Conservation (phyloP, 805 yeast genomes). For the Wickerhamiella azymoides region DNA sequence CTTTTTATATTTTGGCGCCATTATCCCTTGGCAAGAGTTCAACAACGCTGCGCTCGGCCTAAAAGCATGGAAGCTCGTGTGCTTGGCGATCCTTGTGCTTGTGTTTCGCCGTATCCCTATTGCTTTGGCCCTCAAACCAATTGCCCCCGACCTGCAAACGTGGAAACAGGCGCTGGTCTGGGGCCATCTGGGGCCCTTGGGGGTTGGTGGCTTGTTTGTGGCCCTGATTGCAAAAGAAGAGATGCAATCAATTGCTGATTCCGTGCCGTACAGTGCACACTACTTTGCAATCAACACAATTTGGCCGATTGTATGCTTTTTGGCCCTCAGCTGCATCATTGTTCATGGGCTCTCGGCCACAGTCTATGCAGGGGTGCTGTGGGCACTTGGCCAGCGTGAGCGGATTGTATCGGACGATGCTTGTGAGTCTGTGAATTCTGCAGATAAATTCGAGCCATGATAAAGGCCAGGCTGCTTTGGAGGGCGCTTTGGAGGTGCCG, state of each 20-base stretch:
- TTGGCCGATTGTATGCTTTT: constrained; percentile 8
- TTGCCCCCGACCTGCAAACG: constrained; percentile 46
- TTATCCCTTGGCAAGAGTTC: constrained; percentile 55
- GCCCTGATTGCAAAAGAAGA: constrained; percentile 22
- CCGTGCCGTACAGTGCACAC: not conserved
- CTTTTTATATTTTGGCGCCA: constrained; percentile 56
- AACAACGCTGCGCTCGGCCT: constrained; percentile 24
- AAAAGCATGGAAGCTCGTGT: constrained; percentile 25
- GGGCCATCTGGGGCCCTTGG: constrained; percentile 70
- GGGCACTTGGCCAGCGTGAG: not conserved
- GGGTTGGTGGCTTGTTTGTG: constrained; percentile 54
- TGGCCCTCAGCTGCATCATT: constrained; percentile 5
- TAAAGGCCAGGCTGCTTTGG: too few relatives aligned
- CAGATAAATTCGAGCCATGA: too few relatives aligned
- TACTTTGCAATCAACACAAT: not conserved
- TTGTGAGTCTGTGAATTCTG: too few relatives aligned
- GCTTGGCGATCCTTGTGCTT: constrained; percentile 23
- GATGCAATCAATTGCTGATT: not conserved
- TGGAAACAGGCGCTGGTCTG: constrained; percentile 59
- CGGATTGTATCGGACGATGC: not conserved
- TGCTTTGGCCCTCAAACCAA: constrained; percentile 34
- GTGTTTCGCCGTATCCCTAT: constrained; percentile 27
- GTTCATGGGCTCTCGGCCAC: constrained; percentile 8
- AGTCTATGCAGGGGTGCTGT: not conserved
- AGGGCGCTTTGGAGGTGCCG: too few relatives aligned